Base-by-base conservation (phyloP, 2,329 filamentous ascomycete genomes). In the Macrophomina tecta region DNA sequence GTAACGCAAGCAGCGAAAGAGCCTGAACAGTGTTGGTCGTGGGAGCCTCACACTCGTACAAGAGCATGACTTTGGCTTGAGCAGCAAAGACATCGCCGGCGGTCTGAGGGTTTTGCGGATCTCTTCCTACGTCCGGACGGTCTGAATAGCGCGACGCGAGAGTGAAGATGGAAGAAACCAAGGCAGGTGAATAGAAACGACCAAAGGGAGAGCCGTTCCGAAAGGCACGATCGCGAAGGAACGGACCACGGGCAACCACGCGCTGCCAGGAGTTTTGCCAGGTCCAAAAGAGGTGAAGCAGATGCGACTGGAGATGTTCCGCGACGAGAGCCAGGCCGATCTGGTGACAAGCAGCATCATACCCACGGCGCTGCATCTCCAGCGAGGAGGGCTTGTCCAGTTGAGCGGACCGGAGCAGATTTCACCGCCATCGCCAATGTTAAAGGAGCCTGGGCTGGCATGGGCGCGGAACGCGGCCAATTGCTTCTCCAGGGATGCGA, bases 141-240 rank as follows among this genome's bases (percentile, higher is more conserved):
- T 61, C 28, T 4, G 56, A 61, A 18, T 61, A 61, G 3, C 56
- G 56, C 12, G 56, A 61, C 3, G 56, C 56, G n/a, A 61, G 14
- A 14, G 42, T 42, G n/a, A 18, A 48, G 2, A 61, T 49, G 8
- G 56, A 16, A n/a, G 14, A 46, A 14, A 61, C 2, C 5, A 61
- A 42, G 12, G 56, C 14, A 18, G 56, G 56, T 6, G 46, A 49
- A n/a, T 49, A 12, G 46, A 23, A 49, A 7, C 8, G 23, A 18
- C 46, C 46, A 18, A 23, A 49, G 8, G 46, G 18, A 5, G 46
- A 23, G 46, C 46, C 46, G 12, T 12, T 49, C 2, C 46, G n/a
- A 9, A 8, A n/a, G 7, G 46, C 51, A 14, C 51, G 51, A 6
- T 55, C 51, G 30, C 51, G 51, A 14, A 36, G 30, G 14, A 55